Conservation (phyloP, 495 filamentous ascomycete genomes). For the Penicillium verhagenii region DNA sequence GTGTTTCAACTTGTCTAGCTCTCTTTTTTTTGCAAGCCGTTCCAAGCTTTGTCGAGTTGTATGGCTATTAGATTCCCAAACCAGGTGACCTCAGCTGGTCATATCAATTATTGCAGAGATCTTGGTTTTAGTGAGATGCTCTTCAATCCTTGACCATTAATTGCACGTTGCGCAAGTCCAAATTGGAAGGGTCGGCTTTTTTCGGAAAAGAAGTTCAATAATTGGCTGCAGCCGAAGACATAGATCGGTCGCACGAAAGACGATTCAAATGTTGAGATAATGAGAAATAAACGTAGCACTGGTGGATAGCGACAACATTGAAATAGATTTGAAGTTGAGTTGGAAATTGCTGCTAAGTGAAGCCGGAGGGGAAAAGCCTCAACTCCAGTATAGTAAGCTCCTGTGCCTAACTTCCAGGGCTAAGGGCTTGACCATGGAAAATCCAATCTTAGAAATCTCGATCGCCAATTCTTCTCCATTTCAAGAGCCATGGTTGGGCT, state of each 20-base stretch:
- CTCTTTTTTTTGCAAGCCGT: neutral
- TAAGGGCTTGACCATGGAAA: no score
- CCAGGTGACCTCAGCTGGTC: neutral
- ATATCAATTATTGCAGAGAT: neutral
- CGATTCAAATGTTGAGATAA: neutral
- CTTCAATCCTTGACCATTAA: neutral
- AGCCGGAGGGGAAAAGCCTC: no score
- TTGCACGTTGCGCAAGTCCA: slow-evolving; percentile 1
- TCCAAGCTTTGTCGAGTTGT: neutral
- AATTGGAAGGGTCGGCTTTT: neutral
- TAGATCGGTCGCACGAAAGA: neutral
- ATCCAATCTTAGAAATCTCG: neutral
- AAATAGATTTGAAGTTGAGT: no score
- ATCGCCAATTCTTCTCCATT: slow-evolving; percentile 6
- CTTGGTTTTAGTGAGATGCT: neutral
- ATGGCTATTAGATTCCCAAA: neutral
- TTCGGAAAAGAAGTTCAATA: neutral
- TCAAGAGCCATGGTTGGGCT: slow-evolving; percentile 22
- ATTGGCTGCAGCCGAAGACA: neutral
- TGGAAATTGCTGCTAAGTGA: no score
- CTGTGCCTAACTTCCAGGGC: no score
- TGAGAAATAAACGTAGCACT: no score
- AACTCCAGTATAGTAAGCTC: neutral
- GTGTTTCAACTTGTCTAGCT: neutral
- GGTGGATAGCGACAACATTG: no score